These are phyloP conservation scores for Yamadazyma buinensis DNA, from an alignment of 1,139 yeast genomes.

Conservation along the genomic window DNA sequence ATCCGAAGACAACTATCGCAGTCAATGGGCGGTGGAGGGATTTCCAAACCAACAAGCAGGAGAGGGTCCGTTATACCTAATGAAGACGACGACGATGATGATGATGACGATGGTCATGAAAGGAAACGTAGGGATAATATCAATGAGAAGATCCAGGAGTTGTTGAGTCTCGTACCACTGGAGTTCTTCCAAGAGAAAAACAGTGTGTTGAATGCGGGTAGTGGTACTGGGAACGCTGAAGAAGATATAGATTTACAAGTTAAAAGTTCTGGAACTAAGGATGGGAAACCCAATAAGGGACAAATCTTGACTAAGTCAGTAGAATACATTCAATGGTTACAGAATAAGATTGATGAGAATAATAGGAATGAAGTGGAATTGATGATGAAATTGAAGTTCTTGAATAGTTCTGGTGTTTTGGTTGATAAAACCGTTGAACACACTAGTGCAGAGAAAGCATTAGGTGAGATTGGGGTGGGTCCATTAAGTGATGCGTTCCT, in stretches of 20 bases:
- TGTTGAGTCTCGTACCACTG: constrained; percentile 65
- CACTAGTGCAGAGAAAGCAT: constrained; percentile 77
- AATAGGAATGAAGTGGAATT: constrained; percentile 78
- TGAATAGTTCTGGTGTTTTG: constrained; percentile 26
- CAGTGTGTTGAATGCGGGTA: neutral
- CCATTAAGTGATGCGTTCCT: constrained; percentile 58
- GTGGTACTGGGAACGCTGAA: constrained; percentile 8
- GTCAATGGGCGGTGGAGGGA: constrained; percentile 34
- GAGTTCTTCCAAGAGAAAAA: constrained; percentile 41
- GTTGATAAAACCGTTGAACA: constrained; percentile 32
- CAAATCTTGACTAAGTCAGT: constrained; percentile 82
- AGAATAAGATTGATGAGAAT: constrained; percentile 70
- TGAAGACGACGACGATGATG: constrained; percentile 32
- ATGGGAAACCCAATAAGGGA: constrained; percentile 91
- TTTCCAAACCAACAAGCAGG: constrained; percentile 40
- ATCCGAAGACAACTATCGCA: constrained; percentile 42
- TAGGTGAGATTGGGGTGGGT: constrained; percentile 79
- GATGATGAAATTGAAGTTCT: constrained; percentile 53
- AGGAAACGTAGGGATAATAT: constrained; percentile 82
- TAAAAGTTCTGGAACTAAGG: constrained; percentile 66
- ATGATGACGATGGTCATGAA: constrained; percentile 43
- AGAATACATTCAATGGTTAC: constrained; percentile 74
- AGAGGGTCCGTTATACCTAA: constrained; percentile 31
- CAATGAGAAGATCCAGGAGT: constrained; percentile 83
- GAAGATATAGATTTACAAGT: constrained; percentile 29